Evolutionary conservation across 257 asterid genomes (phyloP), one percentile per base, ranked within the genome.

Genomic region (Striga asiatica): DNA sequence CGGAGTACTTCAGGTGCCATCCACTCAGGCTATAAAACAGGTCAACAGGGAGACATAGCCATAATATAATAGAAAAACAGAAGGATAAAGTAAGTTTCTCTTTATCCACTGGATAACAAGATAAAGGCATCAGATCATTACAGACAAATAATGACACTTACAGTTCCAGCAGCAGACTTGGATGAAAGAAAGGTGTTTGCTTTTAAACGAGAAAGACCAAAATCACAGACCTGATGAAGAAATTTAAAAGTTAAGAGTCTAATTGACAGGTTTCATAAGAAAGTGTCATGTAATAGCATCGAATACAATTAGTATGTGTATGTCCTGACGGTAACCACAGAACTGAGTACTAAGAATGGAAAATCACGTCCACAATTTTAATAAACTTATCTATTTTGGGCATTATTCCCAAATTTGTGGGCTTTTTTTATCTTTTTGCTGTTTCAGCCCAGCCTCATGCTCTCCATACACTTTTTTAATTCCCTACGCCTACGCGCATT

Each of bases 1-100:
- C 98, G 95, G 49, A 91, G 88, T 63, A 91, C 96, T 82, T 91
- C 98, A 20, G 98, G 98, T 51, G 98, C 96, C 98, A 91, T 91
- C 98, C 98, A 91, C 81, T 91, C 96, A 16, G 98, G 96, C 98
- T 87, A 71, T 62, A 68, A 65, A 32, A 19, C 42, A 71, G 55
- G n/a, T n/a, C n/a, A n/a, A n/a, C n/a, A n/a, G n/a, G n/a, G n/a
- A n/a, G n/a, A n/a, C n/a, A n/a, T n/a, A n/a, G n/a, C n/a, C n/a
- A n/a, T n/a, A n/a, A n/a, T n/a, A n/a, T n/a, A n/a, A n/a, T n/a
- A n/a, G n/a, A n/a, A n/a, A n/a, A n/a, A n/a, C n/a, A n/a, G 13
- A 19, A 43, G n/a, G 29, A 35, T 11, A 43, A 68, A 58, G 65
- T 28, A 22, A 23, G 12, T n/a, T 53, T 68, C 6, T 31, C 54